A percentile compares a stretch with the other conserved stretches of the same genome.
phyloP scores from a whole-genome alignment of 2,329 filamentous ascomycete species.

The Aureobasidium vineae region DNA sequence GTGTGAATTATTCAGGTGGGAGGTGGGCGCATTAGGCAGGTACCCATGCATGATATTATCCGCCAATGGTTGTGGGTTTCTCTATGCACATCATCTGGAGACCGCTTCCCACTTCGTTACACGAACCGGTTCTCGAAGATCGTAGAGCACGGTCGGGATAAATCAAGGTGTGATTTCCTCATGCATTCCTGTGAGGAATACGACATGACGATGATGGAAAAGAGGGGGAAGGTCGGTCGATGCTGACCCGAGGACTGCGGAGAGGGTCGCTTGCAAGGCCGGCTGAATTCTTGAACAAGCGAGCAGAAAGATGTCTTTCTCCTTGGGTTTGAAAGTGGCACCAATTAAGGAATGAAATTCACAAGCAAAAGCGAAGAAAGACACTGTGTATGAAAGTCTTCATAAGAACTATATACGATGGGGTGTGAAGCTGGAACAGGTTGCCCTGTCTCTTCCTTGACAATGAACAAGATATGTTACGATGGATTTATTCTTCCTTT shows the following conservation, averaged over 20 bases:
- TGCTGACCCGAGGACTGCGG: slow-evolving; percentile 1
- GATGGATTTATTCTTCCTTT: background rate
- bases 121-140: background rate
- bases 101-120: background rate
- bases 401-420: background rate
- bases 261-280: background rate
- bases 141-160: background rate
- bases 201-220: slow-evolving; percentile 1
- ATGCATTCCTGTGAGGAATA: background rate
- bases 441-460: slow-evolving; percentile 1
- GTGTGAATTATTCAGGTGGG: background rate
- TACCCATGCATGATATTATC: slow-evolving; percentile 12
- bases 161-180: background rate
- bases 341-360: background rate
- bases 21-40: background rate
- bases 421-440: slow-evolving; percentile 2
- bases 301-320: background rate
- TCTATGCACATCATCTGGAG: background rate
- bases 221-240: background rate
- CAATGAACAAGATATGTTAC: background rate
- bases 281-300: slow-evolving; percentile 3
- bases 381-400: background rate
- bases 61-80: slow-evolving; percentile 5
- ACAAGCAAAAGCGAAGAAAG: background rate
- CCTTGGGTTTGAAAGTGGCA: background rate